These are phyloP conservation scores for Sporisorium exsertum DNA, from an alignment of 1,284 basidiomycete genomes.

Conservation along the genomic window DNA sequence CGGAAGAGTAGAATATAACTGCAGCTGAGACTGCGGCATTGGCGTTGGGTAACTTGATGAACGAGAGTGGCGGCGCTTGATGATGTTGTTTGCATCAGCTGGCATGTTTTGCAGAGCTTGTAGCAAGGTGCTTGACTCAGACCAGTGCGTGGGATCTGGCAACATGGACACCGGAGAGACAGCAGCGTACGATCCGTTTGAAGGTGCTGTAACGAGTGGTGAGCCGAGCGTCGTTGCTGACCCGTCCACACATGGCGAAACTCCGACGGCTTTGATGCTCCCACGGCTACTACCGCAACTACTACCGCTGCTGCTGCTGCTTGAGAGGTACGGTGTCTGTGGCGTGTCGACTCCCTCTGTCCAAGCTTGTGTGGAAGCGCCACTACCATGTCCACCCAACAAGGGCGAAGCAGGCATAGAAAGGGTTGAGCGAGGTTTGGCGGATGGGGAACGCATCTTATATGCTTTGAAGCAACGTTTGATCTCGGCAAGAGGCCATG, in stretches of 20 bases:
- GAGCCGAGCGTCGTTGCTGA: not conserved
- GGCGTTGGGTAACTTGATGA: not conserved
- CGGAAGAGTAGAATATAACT: not conserved
- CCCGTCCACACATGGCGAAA: not conserved
- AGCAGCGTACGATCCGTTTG: not conserved
- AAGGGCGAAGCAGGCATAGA: not conserved
- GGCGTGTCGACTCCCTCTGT: not conserved
- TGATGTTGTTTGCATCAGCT: not conserved
- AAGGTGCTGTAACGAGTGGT: not conserved
- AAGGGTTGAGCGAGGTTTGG: not conserved
- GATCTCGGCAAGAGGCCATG: not conserved
- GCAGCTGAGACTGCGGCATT: not conserved
- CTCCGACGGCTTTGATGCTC: not conserved
- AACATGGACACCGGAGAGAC: not conserved
- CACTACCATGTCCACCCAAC: not conserved
- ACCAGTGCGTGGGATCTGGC: not conserved
- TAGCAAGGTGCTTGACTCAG: not conserved
- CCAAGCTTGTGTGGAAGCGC: not conserved
- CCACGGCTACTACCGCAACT: not conserved
- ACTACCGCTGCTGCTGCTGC: not conserved
- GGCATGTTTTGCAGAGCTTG: not conserved
- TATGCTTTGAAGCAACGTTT: constrained; percentile 4
- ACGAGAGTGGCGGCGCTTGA: not conserved
- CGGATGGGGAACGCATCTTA: not conserved
- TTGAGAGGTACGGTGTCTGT: not conserved